Percentiles rank a stretch among this genome's conserved stretches.
Conservation (phyloP, 805 yeast genomes). For the Yarrowia sp. region DNA sequence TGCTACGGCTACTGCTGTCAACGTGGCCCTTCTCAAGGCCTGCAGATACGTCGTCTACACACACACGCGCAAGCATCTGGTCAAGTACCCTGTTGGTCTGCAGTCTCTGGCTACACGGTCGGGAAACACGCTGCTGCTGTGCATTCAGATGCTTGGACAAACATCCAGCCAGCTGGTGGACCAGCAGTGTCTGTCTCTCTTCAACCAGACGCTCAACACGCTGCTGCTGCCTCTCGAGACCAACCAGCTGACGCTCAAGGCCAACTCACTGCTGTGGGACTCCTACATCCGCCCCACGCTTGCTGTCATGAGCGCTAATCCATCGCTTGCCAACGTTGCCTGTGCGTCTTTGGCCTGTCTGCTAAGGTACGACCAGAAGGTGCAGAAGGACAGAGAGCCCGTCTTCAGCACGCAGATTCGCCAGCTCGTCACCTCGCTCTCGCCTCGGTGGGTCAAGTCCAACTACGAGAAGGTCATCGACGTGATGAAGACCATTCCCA, state of each 20-base stretch:
- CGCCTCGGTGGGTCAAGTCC: constrained; percentile 15
- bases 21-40: constrained; percentile 4
- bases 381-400: constrained; percentile 3
- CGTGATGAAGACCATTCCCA: background rate
- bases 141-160: background rate
- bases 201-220: constrained; percentile 8
- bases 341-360: constrained; percentile 12
- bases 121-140: constrained; percentile 1
- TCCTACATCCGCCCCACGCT: constrained; percentile 20
- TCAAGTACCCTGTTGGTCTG: constrained; percentile 4
- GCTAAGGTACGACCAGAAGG: background rate
- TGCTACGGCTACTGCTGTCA: background rate
- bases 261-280: constrained; percentile 16
- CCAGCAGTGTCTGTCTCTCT: constrained; percentile 15
- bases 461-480: constrained; percentile 14
- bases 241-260: constrained; percentile 14
- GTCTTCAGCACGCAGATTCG: constrained; percentile 2
- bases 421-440: background rate
- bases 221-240: constrained; percentile 8
- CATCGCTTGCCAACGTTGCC: constrained; percentile 1
- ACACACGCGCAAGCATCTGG: constrained; percentile 5
- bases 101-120: constrained; percentile 1
- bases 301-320: background rate
- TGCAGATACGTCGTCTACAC: constrained; percentile 14
- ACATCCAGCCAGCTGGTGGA: background rate